These are phyloP conservation scores for Solanum paucissectum DNA, from an alignment of 257 asterid species.

Conservation along the genomic window DNA sequence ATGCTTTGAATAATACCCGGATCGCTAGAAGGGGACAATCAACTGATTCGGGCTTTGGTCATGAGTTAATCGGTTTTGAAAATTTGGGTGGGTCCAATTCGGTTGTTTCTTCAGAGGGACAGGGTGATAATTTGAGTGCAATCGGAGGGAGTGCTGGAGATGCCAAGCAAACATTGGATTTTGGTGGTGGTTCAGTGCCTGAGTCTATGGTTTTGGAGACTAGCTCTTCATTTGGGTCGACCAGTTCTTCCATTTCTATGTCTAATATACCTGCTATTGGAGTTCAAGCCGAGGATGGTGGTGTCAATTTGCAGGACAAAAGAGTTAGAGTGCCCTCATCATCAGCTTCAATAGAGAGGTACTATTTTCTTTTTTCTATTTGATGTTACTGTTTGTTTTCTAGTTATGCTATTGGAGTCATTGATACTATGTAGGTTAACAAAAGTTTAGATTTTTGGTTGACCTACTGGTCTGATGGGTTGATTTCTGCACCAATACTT, in stretches of 20 bases:
- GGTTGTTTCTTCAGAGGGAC: slow-evolving; percentile 20
- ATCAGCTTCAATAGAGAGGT: slow-evolving; percentile 73
- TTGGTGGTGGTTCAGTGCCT: slow-evolving; percentile 9
- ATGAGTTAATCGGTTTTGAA: slow-evolving; percentile 24
- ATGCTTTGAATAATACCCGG: slow-evolving; percentile 53
- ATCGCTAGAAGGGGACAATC: slow-evolving; percentile 54
- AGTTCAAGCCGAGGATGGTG: slow-evolving; percentile 35
- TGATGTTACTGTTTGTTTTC: neutral
- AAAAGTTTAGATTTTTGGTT: neutral
- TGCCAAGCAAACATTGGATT: slow-evolving; percentile 3
- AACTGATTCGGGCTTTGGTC: slow-evolving; percentile 35
- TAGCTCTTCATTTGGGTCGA: slow-evolving; percentile 73
- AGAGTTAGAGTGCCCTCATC: slow-evolving; percentile 54
- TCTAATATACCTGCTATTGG: slow-evolving; percentile 54
- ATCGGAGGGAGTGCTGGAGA: slow-evolving; percentile 16
- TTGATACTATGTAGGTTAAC: neutral
- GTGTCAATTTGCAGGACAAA: slow-evolving; percentile 32
- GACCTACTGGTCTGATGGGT: neutral
- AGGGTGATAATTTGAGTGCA: slow-evolving; percentile 27
- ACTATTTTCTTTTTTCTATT: neutral
- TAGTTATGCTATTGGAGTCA: neutral
- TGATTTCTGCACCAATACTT: neutral
- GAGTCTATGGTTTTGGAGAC: slow-evolving; percentile 71
- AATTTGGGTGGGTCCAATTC: slow-evolving; percentile 22
- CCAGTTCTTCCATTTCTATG: slow-evolving; percentile 57